phyloP scores from a whole-genome alignment of 805 yeast genomes.

The Ogataea haglerorum region DNA sequence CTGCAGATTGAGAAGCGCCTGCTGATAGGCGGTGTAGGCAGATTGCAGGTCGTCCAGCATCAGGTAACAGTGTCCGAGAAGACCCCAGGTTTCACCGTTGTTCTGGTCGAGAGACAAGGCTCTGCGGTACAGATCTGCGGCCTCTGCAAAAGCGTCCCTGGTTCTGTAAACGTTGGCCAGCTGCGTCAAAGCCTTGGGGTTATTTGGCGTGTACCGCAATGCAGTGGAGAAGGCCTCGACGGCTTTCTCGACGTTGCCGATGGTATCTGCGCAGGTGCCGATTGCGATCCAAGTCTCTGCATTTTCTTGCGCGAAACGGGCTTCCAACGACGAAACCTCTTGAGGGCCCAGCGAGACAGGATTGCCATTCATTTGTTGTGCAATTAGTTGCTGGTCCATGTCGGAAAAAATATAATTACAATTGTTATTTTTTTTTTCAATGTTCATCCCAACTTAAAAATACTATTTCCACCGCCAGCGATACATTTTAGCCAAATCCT shows the following conservation, averaged over 20 bases:
- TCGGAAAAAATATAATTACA: constrained; percentile 7
- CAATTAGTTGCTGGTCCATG: constrained; percentile 22
- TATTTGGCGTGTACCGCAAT: constrained; percentile 78
- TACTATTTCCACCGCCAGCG: constrained; percentile 9
- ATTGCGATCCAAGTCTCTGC: constrained; percentile 86
- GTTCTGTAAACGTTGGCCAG: constrained; percentile 86
- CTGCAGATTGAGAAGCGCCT: constrained; percentile 84
- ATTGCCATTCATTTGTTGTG: constrained; percentile 22
- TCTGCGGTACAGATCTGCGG: constrained; percentile 89
- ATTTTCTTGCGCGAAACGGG: constrained; percentile 47
- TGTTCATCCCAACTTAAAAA: constrained; percentile 9
- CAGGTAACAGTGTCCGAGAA: constrained; percentile 91
- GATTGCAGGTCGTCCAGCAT: constrained; percentile 95
- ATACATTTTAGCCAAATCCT: constrained; percentile 8
- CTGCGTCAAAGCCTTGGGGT: constrained; percentile 79
- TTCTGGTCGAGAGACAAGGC: constrained; percentile 79
- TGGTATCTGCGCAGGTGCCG: constrained; percentile 83
- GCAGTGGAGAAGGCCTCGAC: constrained; percentile 86
- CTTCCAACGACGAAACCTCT: constrained; percentile 25
- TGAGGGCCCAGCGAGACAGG: constrained; percentile 16
- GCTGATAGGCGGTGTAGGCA: constrained; percentile 95
- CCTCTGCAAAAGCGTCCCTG: constrained; percentile 86
- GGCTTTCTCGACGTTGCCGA: constrained; percentile 88
- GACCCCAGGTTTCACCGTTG: constrained; percentile 96
- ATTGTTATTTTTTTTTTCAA: constrained; percentile 8